Evolutionary conservation across 208 protist genomes (phyloP).

Genomic region (Leishmania amazonensis): DNA sequence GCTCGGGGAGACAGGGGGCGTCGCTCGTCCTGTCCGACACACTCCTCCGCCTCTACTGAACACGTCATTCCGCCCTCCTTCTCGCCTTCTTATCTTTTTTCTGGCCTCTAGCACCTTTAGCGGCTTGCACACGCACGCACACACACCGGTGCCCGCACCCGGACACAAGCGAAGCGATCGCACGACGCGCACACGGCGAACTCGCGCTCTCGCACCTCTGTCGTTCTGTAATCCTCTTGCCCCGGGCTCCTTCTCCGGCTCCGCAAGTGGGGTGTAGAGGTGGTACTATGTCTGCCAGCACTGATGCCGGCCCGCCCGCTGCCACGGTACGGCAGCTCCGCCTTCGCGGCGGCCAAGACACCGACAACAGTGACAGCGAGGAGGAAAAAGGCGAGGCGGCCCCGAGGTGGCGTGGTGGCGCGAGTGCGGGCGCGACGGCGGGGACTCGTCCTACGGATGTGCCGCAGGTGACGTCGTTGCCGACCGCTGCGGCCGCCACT

Average conservation of each 20-base stretch:
- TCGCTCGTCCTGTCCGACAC: background rate
- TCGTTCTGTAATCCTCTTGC: background rate
- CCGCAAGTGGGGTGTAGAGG: background rate
- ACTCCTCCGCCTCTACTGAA: background rate
- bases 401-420: slow-evolving; percentile 1
- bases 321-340: slow-evolving; percentile 3
- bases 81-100: background rate
- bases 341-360: background rate
- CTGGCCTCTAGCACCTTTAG: background rate
- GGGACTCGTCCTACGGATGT: background rate
- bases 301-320: background rate
- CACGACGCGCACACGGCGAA: background rate
- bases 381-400: background rate
- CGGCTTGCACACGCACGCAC: background rate
- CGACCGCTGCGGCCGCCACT: background rate
- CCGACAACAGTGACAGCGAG: slow-evolving; percentile 8
- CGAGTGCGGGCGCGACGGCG: background rate
- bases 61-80: background rate
- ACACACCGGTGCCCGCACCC: background rate
- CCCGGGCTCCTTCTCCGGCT: background rate
- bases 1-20: background rate
- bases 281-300: background rate
- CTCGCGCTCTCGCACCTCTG: background rate
- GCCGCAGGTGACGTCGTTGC: background rate
- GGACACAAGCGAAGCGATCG: background rate